These are phyloP conservation scores for Globisporangium recalcitrans DNA, from an alignment of 352 stramenopile species.

Conservation along the genomic window DNA sequence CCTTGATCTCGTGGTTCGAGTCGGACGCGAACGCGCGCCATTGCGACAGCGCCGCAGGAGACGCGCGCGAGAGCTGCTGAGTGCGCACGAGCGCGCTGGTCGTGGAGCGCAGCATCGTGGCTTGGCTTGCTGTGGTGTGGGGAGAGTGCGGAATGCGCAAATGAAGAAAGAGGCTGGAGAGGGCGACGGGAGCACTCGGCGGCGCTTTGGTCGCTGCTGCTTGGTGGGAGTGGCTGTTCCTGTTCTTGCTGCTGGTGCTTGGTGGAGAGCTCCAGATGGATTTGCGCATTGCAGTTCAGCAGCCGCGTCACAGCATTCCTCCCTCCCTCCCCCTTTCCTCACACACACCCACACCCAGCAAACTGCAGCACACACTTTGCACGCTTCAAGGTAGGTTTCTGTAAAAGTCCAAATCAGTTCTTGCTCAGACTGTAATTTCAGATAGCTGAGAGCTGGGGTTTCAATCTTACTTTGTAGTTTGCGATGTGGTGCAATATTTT, in stretches of 20 bases:
- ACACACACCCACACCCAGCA: background rate
- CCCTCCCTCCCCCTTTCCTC: too few species aligned
- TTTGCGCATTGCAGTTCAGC: background rate
- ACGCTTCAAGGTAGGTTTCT: background rate
- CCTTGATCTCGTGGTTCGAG: constrained; percentile 34
- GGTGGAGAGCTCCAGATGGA: background rate
- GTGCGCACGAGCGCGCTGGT: constrained; percentile 6
- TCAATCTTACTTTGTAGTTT: background rate
- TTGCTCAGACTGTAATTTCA: background rate
- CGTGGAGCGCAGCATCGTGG: constrained; percentile 11
- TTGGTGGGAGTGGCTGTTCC: background rate
- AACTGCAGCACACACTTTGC: background rate
- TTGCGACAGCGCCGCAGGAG: background rate
- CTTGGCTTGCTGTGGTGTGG: background rate
- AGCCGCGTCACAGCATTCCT: background rate
- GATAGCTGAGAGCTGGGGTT: background rate
- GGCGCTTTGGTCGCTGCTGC: background rate
- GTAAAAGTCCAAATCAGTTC: background rate
- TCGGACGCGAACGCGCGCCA: constrained; percentile 29
- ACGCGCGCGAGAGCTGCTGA: background rate
- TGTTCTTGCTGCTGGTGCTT: background rate
- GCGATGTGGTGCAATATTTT: too few species aligned
- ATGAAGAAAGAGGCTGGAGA: background rate
- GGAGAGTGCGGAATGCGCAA: background rate
- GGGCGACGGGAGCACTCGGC: background rate